Percentiles rank a stretch among this genome's conserved stretches.
Conservation (phyloP, 768 basidiomycete species). For the Trametes meyenii region DNA sequence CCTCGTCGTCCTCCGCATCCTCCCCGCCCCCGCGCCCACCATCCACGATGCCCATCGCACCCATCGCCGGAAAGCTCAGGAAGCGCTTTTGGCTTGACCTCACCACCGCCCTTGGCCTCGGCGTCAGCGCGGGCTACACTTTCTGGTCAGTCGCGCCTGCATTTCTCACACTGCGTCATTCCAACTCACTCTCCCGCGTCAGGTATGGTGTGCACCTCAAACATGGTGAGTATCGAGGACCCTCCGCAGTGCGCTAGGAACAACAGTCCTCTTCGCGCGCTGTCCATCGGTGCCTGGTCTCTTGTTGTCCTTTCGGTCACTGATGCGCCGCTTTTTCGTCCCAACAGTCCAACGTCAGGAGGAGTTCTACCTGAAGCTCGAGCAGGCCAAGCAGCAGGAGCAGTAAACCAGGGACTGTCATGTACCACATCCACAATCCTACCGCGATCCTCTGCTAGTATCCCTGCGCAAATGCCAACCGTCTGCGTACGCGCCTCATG, state of each 20-base stretch:
- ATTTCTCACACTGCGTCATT: constrained; percentile 22
- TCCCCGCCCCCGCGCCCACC: constrained; percentile 26
- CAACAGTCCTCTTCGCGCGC: neutral
- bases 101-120: constrained; percentile 73
- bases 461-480: neutral
- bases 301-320: neutral
- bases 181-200: constrained; percentile 32
- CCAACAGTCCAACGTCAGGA: constrained; percentile 77
- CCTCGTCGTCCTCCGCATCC: constrained; percentile 23
- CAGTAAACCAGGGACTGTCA: constrained; percentile 16
- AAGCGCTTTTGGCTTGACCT: constrained; percentile 91
- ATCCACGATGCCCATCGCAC: constrained; percentile 75
- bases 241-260: neutral
- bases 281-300: neutral
- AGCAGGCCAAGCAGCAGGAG: constrained; percentile 52
- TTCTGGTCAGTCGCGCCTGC: constrained; percentile 70
- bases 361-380: constrained; percentile 84
- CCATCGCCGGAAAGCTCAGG: constrained; percentile 92
- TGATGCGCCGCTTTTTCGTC: neutral
- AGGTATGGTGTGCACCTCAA: constrained; percentile 88
- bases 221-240: constrained; percentile 53
- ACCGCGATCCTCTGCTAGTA: constrained; percentile 3
- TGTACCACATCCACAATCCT: constrained; percentile 18
- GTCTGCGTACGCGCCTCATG: constrained; percentile 2
- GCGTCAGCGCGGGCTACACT: constrained; percentile 70